phyloP scores from a whole-genome alignment of 768 basidiomycete genomes.

The Strobilomyces dryophilus region DNA sequence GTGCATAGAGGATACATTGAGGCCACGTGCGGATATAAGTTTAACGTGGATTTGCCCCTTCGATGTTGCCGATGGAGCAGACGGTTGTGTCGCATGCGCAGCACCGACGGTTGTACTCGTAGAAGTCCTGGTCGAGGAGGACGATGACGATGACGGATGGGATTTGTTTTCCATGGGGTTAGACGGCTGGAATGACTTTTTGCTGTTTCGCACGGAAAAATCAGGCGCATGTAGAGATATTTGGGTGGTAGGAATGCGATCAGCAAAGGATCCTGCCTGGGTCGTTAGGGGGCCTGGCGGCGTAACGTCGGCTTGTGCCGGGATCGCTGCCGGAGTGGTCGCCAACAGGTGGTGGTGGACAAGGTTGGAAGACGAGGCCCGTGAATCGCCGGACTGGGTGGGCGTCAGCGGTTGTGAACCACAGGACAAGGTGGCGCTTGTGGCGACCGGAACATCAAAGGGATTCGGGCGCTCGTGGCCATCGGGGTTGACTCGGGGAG shows the following conservation, averaged over 20 bases:
- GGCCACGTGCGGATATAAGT: conserved; percentile 84
- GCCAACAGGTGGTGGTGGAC: conserved; percentile 31
- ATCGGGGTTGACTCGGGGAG: conserved; percentile 47
- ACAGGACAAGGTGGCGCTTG: conserved; percentile 20
- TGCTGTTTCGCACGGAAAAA: conserved; percentile 71
- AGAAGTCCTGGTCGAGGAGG: conserved; percentile 35
- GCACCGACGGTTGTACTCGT: conserved; percentile 20
- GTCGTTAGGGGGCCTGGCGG: conserved; percentile 47
- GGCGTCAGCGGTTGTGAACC: not conserved
- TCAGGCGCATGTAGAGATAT: conserved; percentile 84
- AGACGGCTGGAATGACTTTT: conserved; percentile 33
- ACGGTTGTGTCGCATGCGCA: conserved; percentile 25
- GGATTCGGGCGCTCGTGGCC: conserved; percentile 52
- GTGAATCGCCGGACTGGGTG: conserved; percentile 2
- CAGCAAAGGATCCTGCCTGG: conserved; percentile 44
- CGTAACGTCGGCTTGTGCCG: conserved; percentile 33
- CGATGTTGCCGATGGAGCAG: conserved; percentile 34
- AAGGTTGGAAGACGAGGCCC: conserved; percentile 12
- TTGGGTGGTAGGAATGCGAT: conserved; percentile 50
- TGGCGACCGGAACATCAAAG: conserved; percentile 48
- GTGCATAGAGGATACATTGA: conserved; percentile 63
- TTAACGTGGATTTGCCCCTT: conserved; percentile 91
- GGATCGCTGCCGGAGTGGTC: conserved; percentile 14
- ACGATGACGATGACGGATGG: conserved; percentile 39
- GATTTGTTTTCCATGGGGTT: conserved; percentile 33